Evolutionary conservation across 805 yeast species (phyloP), one percentile per base, ranked within the genome.

Genomic region (Suhomyces prunicola): DNA sequence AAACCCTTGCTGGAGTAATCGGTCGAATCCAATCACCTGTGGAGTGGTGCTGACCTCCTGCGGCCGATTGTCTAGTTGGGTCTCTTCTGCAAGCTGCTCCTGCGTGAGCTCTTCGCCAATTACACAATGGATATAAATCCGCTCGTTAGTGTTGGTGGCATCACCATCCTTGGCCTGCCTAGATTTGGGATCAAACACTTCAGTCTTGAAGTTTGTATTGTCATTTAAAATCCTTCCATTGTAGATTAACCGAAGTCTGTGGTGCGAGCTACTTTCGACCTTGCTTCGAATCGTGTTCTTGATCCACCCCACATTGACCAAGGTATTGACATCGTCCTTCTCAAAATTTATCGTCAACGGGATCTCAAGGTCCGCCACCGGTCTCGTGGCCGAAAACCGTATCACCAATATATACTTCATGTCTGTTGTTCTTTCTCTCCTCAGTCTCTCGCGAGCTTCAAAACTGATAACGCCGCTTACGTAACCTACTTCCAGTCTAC

Each of bases 1-100:
- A 64, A 92, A 89, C 7, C 97, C 97, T 44, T 91, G 92, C 31
- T 84, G 82, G 15, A 91, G 76, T 50, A 92, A 73, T 42, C 97
- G 71, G 67, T 92, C 97, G 66, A 92, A 90, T 2, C 97, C 97
- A 13, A 85, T 80, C 2, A 86, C 85, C 12, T 90, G 91, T 1
- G 89, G 90, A 4, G 64, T 61, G 0, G 88, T 84, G 2, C 81
- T 68, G 31, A 72, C 74, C 17, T 62, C 62, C 17, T 83, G 87
- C 8, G 78, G 80, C 50, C 64, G 62, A 49, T 71, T 71, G 61
- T 87, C 92, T 48, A 82, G 59, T 48, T 78, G 80, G 48, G 78
- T 82, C 59, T 88, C 96, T 44, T 80, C 73, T 1, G 71, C 75
- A 27, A 89, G 67, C 61, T 87, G 89, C 13, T 76, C 81, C 0